A percentile compares a stretch with the other conserved stretches of the same genome.
Conservation (phyloP, 164 flowering plant species). For the Pachysandra terminalis region DNA sequence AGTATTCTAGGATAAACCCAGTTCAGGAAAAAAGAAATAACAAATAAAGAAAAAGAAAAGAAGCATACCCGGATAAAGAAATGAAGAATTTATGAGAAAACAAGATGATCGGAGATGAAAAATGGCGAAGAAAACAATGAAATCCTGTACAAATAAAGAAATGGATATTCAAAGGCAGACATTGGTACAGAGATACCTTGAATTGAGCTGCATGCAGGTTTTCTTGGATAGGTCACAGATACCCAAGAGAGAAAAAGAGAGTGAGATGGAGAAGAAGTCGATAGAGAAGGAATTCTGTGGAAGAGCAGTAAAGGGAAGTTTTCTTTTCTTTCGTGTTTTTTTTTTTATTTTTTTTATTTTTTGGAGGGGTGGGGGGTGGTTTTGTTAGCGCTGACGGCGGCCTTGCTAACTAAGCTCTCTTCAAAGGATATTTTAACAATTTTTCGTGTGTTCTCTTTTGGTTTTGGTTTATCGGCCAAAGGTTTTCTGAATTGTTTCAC, state of each 20-base stretch:
- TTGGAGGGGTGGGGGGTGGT: no score
- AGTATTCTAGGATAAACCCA: constrained; percentile 4
- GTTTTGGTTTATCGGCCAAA: no score
- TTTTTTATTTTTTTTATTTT: no score
- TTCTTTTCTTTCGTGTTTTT: no score
- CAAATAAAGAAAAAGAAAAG: neutral
- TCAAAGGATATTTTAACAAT: no score
- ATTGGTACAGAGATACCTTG: constrained; percentile 3
- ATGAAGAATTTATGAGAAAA: neutral
- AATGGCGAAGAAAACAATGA: neutral
- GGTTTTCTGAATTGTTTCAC: no score
- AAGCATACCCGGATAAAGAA: neutral
- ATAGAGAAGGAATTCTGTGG: neutral
- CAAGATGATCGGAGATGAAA: neutral
- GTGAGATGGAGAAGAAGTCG: neutral
- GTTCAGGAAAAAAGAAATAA: neutral
- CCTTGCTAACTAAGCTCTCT: no score
- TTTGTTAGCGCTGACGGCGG: no score
- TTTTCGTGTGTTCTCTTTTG: no score
- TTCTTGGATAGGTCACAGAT: neutral
- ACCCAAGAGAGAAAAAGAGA: neutral
- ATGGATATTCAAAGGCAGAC: neutral
- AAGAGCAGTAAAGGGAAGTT: neutral
- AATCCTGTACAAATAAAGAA: neutral
- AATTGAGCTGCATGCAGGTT: constrained; percentile 5